Base-by-base conservation (phyloP, 352 stramenopile genomes). In the Globisporangium barbulae region DNA sequence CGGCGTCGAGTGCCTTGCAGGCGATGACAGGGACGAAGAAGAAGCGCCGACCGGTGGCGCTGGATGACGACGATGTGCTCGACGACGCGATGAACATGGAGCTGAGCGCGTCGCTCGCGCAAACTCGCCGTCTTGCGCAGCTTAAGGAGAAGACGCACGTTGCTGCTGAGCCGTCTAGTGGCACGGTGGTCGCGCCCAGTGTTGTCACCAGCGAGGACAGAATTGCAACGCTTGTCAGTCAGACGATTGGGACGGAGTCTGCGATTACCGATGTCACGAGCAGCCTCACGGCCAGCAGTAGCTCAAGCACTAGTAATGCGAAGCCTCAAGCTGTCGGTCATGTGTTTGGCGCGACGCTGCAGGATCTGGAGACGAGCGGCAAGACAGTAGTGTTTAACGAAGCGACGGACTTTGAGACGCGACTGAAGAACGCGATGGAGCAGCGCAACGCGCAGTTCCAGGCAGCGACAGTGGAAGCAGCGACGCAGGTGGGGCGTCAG, bases 371-470 rank as follows among this genome's bases (percentile, higher is more conserved):
- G 17, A 41, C 55, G 0, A 72, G 64, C 31, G 63, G 54, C 17
- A 88, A 93, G 47, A 66, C 69, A 0, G 83, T 93, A 2, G 84
- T 94, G 31, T 94, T 93, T 53, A 93, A 90, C 50, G 78, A 96
- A n/a, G 82, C 85, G 47, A 93, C 83, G 1, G 85, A 94, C 68
- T 95, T 95, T 54, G 81, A 93, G 54, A 89, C 81, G 21, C 73
- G 85, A 0, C 65, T 96, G 49, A 79, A 78, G 5, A 89, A 83
- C 37, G 85, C 85, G 5, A 91, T 94, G 75, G 76, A 94, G 60
- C 81, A 89, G 63, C 79, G 83, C 22, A 77, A 73, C 1, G 73
- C 72, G 41, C 73, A 85, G 54, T 88, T 88, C 44, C 73, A 85
- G 22, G 81, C 63, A 33, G 61, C 52, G 54, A 53, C 50, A 28